Conservation (phyloP, 23 red algal genomes). For the Cyanidioschyzon merolae region DNA sequence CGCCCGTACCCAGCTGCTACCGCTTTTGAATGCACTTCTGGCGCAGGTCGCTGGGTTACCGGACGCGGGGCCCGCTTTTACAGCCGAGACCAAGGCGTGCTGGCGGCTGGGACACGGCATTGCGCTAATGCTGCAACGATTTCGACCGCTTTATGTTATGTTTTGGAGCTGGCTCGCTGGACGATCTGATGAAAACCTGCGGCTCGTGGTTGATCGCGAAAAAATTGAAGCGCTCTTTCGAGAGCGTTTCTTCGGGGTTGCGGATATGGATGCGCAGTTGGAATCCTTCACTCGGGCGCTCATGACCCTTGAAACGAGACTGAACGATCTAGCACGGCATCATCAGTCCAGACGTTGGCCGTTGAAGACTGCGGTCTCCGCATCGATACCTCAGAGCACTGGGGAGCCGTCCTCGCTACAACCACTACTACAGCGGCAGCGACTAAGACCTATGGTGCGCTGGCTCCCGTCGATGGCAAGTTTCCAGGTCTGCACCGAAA, state of each 20-base stretch:
- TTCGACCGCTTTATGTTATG: not conserved
- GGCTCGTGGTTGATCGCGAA: not conserved
- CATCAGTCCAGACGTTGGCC: not conserved
- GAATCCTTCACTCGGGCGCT: not conserved
- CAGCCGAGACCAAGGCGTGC: not conserved
- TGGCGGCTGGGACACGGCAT: not conserved
- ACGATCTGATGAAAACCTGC: not conserved
- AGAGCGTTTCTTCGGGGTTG: not conserved
- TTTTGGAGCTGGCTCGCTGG: not conserved
- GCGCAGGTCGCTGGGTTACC: not conserved
- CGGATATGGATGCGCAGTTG: not conserved
- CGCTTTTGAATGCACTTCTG: not conserved
- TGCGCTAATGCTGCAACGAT: not conserved
- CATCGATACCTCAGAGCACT: not conserved
- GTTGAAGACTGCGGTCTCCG: not conserved
- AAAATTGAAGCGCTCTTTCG: not conserved
- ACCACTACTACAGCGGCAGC: too few relatives aligned
- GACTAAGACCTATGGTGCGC: not conserved
- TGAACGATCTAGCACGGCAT: not conserved
- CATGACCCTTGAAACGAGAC: not conserved
- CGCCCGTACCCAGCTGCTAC: not conserved
- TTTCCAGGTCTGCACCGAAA: not conserved
- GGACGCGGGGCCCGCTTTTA: not conserved
- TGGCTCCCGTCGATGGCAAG: not conserved
- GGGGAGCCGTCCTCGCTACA: too few relatives aligned